Evolutionary conservation across 163 green algal species (phyloP).

Genomic region (Chlamydomonas reinhardtii): DNA sequence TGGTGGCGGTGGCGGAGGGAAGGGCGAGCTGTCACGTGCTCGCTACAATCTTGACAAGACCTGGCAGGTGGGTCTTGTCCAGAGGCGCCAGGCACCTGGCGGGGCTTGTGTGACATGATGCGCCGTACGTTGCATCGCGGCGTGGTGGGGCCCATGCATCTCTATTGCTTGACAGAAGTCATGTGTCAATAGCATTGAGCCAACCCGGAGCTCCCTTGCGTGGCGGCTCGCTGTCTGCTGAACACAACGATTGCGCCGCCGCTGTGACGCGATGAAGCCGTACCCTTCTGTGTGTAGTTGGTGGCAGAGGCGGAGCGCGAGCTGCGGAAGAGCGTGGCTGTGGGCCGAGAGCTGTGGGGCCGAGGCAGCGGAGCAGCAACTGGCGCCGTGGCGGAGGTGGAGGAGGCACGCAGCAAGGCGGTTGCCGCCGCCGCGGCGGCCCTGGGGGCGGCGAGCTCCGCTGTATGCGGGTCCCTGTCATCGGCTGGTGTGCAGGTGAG

Average conservation of each 20-base stretch:
- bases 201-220: too few relatives aligned
- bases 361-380: background rate
- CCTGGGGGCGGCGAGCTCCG: background rate
- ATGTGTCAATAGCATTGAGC: too few relatives aligned
- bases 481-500: slow-evolving; percentile 2
- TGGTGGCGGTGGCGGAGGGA: background rate
- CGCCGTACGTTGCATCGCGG: too few relatives aligned
- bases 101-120: too few relatives aligned
- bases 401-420: slow-evolving; percentile 1
- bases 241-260: too few relatives aligned
- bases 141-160: too few relatives aligned
- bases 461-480: background rate
- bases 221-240: too few relatives aligned
- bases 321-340: background rate
- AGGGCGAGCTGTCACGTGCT: background rate
- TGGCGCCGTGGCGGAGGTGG: background rate
- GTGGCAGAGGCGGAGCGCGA: slow-evolving; percentile 28
- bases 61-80: too few relatives aligned
- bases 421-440: background rate
- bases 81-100: too few relatives aligned
- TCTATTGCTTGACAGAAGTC: too few relatives aligned
- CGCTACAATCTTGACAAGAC: background rate
- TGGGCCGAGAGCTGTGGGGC: background rate
- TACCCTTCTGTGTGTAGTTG: background rate
- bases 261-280: too few relatives aligned